Percentiles rank a stretch among this genome's conserved stretches.
These are phyloP conservation scores for Vairimorpha ceranae DNA, from an alignment of 371 early-diverging fungal genomes.

Conservation along the genomic window DNA sequence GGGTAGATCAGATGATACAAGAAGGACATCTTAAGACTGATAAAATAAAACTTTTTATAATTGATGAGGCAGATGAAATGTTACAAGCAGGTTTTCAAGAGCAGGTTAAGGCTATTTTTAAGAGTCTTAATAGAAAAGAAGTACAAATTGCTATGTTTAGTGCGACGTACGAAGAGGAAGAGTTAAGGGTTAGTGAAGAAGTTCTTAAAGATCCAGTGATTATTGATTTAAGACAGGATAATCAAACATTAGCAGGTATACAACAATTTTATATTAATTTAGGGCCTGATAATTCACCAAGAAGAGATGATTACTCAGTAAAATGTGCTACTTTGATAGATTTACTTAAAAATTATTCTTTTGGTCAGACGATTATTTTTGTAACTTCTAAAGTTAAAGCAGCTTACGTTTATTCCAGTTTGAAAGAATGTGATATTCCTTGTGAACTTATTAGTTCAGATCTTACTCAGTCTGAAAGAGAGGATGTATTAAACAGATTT, in stretches of 20 bases:
- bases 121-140: conserved; percentile 71
- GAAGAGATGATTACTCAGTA: conserved; percentile 69
- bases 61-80: conserved; percentile 99
- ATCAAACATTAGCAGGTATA: conserved; percentile 98
- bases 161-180: conserved; percentile 91
- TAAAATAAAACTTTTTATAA: conserved; percentile 83
- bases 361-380: conserved; percentile 96
- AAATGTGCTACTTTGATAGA: conserved; percentile 73
- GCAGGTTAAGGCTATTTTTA: conserved; percentile 92
- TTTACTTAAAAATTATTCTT: conserved; percentile 81
- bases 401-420: conserved; percentile 83
- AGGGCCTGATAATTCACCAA: conserved; percentile 65
- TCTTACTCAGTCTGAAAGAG: conserved; percentile 88
- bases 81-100: conserved; percentile 92
- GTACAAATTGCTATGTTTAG: conserved; percentile 93
- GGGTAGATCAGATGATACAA: conserved; percentile 95
- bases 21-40: conserved; percentile 74
- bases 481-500: conserved; percentile 90
- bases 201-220: conserved; percentile 91
- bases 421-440: conserved; percentile 81
- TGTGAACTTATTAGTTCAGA: conserved; percentile 96
- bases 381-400: conserved; percentile 94
- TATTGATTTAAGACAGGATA: conserved; percentile 97
- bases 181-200: conserved; percentile 84
- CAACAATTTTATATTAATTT: conserved; percentile 95